Conservation (phyloP, 2,329 filamentous ascomycete genomes). For the Talaromyces marneffei region DNA sequence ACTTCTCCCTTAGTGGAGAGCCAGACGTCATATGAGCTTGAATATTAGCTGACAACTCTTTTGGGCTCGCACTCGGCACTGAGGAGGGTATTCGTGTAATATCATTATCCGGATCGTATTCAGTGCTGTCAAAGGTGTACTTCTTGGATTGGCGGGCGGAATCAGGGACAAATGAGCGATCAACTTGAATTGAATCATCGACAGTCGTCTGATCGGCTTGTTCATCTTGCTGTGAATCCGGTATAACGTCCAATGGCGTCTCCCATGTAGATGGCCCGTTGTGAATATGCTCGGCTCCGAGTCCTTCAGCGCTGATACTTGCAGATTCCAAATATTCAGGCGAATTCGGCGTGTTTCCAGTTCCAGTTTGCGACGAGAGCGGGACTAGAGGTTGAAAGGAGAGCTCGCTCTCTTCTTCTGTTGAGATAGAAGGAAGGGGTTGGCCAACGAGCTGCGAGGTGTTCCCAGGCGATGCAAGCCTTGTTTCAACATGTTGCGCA, state of each 20-base stretch:
- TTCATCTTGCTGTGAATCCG: slow-evolving; percentile 31
- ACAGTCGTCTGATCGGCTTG: background rate
- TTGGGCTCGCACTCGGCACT: slow-evolving; percentile 10
- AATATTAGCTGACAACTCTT: background rate
- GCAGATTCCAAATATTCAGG: background rate
- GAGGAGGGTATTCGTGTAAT: slow-evolving; percentile 15
- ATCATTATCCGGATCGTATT: slow-evolving; percentile 1
- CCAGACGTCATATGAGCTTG: background rate
- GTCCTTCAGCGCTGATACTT: background rate
- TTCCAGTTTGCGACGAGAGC: background rate
- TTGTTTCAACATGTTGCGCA: background rate
- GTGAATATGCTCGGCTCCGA: background rate
- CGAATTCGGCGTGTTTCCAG: background rate
- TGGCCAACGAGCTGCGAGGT: background rate
- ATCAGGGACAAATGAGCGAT: slow-evolving; percentile 14
- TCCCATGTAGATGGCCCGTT: slow-evolving; percentile 23
- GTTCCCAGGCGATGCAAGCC: background rate
- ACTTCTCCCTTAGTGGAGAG: background rate
- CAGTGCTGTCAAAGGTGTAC: background rate
- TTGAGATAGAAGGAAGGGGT: background rate
- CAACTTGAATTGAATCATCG: slow-evolving; percentile 13
- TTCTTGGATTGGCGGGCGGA: background rate
- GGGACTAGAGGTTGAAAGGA: slow-evolving; percentile 8
- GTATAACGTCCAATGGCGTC: slow-evolving; percentile 35
- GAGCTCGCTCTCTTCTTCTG: slow-evolving; percentile 9